A percentile compares a stretch with the other conserved stretches of the same genome.
These are phyloP conservation scores for Zea luxurians DNA, from an alignment of 176 grass and related monocot genomes.

Conservation along the genomic window DNA sequence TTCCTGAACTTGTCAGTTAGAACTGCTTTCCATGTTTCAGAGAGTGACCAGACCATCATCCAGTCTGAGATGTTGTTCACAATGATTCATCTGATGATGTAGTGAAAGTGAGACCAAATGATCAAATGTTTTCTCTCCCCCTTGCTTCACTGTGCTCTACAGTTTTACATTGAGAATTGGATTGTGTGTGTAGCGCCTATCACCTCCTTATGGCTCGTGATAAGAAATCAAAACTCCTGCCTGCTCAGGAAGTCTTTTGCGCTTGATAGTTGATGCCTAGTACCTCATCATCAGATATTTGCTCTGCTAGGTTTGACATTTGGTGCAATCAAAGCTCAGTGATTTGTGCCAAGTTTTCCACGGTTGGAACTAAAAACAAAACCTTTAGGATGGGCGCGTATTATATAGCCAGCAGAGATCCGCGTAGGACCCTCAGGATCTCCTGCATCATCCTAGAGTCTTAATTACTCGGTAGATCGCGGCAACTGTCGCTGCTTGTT, in stretches of 20 bases:
- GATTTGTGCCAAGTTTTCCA: conserved; percentile 37
- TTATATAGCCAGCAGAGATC: conserved; percentile 28
- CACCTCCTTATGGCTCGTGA: conserved; percentile 40
- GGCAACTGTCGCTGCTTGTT: conserved; percentile 11
- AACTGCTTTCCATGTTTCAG: conserved; percentile 26
- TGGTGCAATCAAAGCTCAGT: conserved; percentile 28
- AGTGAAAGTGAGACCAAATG: conserved; percentile 44
- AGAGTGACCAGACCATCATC: conserved; percentile 20
- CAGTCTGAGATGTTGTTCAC: conserved; percentile 35
- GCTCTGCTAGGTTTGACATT: conserved; percentile 38
- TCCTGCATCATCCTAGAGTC: conserved; percentile 31
- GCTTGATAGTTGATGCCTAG: not conserved
- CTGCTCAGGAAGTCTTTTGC: conserved; percentile 1
- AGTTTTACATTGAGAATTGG: conserved; percentile 38
- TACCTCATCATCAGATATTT: conserved; percentile 17
- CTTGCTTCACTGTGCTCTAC: not conserved
- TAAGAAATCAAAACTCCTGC: conserved; percentile 23
- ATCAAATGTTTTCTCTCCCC: not conserved
- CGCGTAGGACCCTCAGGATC: conserved; percentile 9
- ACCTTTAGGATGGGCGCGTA: not conserved
- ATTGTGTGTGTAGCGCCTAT: conserved; percentile 51
- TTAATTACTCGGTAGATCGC: conserved; percentile 25
- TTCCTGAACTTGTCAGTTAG: conserved; percentile 23
- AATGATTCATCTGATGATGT: conserved; percentile 27
- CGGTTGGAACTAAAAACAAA: conserved; percentile 13